Base-by-base conservation (phyloP, 2,329 filamentous ascomycete genomes). In the Akanthomyces lecanii region DNA sequence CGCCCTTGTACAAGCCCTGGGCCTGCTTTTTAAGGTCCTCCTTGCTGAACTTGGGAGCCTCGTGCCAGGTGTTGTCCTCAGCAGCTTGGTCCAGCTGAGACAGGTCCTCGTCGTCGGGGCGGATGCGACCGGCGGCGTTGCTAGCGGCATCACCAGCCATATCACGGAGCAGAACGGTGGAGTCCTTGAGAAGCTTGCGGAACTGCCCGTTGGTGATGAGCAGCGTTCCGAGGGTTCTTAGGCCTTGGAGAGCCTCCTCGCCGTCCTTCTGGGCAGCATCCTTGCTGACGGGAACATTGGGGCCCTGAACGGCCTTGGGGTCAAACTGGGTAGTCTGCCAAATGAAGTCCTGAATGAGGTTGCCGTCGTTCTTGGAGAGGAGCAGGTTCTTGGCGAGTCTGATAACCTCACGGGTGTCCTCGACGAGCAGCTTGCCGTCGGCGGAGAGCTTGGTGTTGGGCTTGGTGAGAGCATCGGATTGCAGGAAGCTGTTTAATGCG, bases 121-220 rank as follows among this genome's bases (percentile, higher is more conserved):
- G 89, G 57, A 97, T 83, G 69, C 81, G 85, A 70, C 81, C 81
- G 63, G 93, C 92, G 7, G 89, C 89, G 71, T 90, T 94, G 66
- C 84, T 83, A 12, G 95, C 93, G 30, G 90, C 91, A 76, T 99
- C 95, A 59, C 92, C 91, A 64, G 90, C 92, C 72, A 99, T 95
- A 71, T 98, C 94, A 42, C 93, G 91, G 47, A 96, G 75, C 11
- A 99, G 83, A 42, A 94, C 81, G 30, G 85, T 85, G 14, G 90
- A 89, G 80, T 99, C 95, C 65, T 84, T 90, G 68, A 97, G 16
- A 42, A 64, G 58, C 80, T 97, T 97, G 69, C 92, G 86, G 82
- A 96, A 97, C 75, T 98, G 93, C 68, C 95, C 95, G 71, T 99
- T 99, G 70, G 93, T 96, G 71, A 98, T 89, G 70, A 98, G 80